These are phyloP conservation scores for Starmera caribaea DNA, from an alignment of 805 yeast species.

Conservation along the genomic window DNA sequence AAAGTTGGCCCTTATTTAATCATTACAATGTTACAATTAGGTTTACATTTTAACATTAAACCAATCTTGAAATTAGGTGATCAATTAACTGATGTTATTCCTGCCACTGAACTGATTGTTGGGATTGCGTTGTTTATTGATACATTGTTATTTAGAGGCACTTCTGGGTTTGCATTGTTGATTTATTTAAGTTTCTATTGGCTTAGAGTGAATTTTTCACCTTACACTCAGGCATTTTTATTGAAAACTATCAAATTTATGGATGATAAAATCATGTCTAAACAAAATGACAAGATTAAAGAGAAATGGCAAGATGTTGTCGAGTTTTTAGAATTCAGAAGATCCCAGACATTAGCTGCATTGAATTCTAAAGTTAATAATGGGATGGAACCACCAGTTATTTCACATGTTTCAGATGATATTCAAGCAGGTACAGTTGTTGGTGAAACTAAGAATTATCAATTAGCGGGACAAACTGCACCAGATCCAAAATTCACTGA, in stretches of 20 bases:
- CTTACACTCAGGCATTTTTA: conserved; percentile 27
- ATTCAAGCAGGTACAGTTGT: neutral
- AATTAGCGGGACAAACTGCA: conserved; percentile 2
- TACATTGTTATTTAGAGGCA: conserved; percentile 50
- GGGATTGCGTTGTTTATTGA: conserved; percentile 45
- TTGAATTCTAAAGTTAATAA: conserved; percentile 3
- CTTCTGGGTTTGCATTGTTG: conserved; percentile 60
- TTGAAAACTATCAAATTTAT: conserved; percentile 19
- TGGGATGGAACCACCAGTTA: neutral
- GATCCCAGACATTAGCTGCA: conserved; percentile 21
- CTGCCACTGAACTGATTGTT: conserved; percentile 51
- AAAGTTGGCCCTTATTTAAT: conserved; percentile 53
- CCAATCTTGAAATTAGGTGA: conserved; percentile 29
- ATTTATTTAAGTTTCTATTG: conserved; percentile 54
- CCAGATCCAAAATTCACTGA: neutral
- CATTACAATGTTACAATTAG: conserved; percentile 49
- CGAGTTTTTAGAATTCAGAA: conserved; percentile 30
- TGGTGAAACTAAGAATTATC: conserved; percentile 3
- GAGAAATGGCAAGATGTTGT: conserved; percentile 29
- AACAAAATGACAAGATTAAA: conserved; percentile 17
- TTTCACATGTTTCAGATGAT: neutral
- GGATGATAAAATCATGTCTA: conserved; percentile 24
- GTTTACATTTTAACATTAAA: conserved; percentile 28
- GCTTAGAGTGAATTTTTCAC: conserved; percentile 53
- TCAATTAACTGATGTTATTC: conserved; percentile 35